Conservation (phyloP, 2,329 filamentous ascomycete species). For the Hypoxylon sp. region DNA sequence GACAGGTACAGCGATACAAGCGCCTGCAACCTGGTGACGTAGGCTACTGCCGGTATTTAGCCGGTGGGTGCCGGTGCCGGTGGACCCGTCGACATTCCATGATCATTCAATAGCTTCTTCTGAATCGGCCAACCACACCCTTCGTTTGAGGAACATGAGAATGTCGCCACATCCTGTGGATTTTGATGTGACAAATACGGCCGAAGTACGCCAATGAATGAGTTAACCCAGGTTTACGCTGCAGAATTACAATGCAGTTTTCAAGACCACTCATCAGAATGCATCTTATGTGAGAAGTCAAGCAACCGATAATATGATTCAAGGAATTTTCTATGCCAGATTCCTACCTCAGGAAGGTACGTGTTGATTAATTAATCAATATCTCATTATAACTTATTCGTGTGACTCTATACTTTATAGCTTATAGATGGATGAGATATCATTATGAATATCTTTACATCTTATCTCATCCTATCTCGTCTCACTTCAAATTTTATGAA, state of each 20-base stretch:
- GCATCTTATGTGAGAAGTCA: constrained; percentile 16
- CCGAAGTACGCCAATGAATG: neutral
- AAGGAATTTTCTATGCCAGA: constrained; percentile 78
- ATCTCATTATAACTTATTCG: neutral
- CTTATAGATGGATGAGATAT: neutral
- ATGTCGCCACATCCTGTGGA: constrained; percentile 6
- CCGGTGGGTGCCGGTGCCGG: constrained; percentile 7
- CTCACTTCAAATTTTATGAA: constrained; percentile 1
- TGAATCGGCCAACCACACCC: constrained; percentile 19
- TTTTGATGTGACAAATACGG: neutral
- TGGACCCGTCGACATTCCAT: neutral
- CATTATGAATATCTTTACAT: constrained; percentile 2
- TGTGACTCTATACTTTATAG: neutral
- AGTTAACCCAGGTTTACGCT: neutral
- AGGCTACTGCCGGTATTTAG: constrained; percentile 31
- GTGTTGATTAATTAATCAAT: constrained; percentile 6
- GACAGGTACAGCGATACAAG: constrained; percentile 27
- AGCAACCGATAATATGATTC: constrained; percentile 68
- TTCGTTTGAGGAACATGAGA: constrained; percentile 18
- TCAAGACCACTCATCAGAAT: neutral
- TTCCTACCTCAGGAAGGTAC: constrained; percentile 77
- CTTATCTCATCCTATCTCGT: constrained; percentile 11
- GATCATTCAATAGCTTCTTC: neutral
- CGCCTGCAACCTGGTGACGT: constrained; percentile 22
- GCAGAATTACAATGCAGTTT: constrained; percentile 10